Percentiles rank a stretch among this genome's conserved stretches.
phyloP scores from a whole-genome alignment of 2,329 filamentous ascomycete species.

The Colletotrichum australisinense region DNA sequence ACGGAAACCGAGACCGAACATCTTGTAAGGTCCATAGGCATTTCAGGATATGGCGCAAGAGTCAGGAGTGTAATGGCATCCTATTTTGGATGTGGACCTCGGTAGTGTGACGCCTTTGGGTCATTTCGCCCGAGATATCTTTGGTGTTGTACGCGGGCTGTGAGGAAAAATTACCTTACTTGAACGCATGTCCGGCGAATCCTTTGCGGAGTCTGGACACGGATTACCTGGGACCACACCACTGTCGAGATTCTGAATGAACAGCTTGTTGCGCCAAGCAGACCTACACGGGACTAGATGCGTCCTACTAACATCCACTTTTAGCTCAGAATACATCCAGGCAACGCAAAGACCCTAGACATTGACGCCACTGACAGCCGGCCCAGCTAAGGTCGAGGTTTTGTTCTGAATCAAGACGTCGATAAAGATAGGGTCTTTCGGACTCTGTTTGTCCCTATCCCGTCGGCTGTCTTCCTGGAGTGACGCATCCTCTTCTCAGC shows the following conservation, averaged over 20 bases:
- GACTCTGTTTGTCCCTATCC: not conserved
- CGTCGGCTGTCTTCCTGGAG: too few species aligned
- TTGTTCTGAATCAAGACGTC: not conserved
- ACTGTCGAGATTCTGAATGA: too few species aligned
- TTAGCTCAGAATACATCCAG: not conserved
- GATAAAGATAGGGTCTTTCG: not conserved
- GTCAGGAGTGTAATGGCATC: not conserved
- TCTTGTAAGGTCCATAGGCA: not conserved
- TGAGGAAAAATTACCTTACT: not conserved
- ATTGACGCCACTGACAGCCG: not conserved
- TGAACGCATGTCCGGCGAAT: not conserved
- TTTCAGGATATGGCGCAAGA: not conserved
- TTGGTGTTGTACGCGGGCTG: not conserved
- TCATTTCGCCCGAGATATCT: not conserved
- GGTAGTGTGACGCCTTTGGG: not conserved
- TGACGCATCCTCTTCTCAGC: too few species aligned
- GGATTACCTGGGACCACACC: not conserved
- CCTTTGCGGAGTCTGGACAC: not conserved
- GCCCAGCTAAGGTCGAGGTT: not conserved
- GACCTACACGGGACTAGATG: too few species aligned
- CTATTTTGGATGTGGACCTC: not conserved
- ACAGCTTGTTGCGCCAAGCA: not conserved
- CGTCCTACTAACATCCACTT: not conserved
- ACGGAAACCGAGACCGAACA: not conserved
- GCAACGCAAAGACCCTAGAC: not conserved